Conservation (phyloP, 139 green algal species). For the Medakamo hakoo region DNA sequence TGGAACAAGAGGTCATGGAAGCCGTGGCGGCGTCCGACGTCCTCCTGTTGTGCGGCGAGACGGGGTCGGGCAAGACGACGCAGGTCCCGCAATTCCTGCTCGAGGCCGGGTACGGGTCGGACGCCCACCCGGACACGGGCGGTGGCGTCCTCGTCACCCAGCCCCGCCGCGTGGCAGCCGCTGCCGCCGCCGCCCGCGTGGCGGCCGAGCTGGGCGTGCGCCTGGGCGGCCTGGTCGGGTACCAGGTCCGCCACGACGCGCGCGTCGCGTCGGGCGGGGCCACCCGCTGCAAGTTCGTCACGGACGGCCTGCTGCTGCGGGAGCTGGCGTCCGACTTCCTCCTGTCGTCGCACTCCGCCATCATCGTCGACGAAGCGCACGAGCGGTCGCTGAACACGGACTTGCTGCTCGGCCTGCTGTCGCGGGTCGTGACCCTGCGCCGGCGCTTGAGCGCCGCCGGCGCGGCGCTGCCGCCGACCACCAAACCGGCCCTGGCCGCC, state of each 20-base stretch:
- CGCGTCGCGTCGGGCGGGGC: slow-evolving; percentile 16
- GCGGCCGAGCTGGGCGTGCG: slow-evolving; percentile 57
- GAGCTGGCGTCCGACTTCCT: slow-evolving; percentile 71
- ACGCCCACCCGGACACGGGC: slow-evolving; percentile 38
- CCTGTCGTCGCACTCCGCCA: slow-evolving; percentile 33
- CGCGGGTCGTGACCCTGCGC: slow-evolving; percentile 64
- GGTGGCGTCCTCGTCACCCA: slow-evolving; percentile 67
- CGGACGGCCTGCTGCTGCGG: slow-evolving; percentile 80
- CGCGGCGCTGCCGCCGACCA: not conserved
- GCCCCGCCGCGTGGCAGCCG: slow-evolving; percentile 76
- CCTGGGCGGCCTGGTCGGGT: slow-evolving; percentile 67
- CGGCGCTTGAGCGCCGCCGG: slow-evolving; percentile 33
- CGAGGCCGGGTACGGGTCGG: slow-evolving; percentile 77
- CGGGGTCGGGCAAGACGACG: slow-evolving; percentile 87
- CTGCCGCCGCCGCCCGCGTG: slow-evolving; percentile 59
- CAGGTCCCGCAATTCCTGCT: slow-evolving; percentile 92
- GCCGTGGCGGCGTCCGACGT: slow-evolving; percentile 47
- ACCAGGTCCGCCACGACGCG: slow-evolving; percentile 80
- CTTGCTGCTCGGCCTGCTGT: slow-evolving; percentile 82
- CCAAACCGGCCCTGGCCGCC: not conserved
- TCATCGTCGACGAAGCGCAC: slow-evolving; percentile 89
- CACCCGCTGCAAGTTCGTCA: slow-evolving; percentile 85
- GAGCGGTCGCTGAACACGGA: slow-evolving; percentile 82
- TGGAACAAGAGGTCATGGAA: slow-evolving; percentile 91
- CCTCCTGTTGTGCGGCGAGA: slow-evolving; percentile 76